These are phyloP conservation scores for Piper longum DNA, from an alignment of 164 flowering plant genomes.

Conservation along the genomic window DNA sequence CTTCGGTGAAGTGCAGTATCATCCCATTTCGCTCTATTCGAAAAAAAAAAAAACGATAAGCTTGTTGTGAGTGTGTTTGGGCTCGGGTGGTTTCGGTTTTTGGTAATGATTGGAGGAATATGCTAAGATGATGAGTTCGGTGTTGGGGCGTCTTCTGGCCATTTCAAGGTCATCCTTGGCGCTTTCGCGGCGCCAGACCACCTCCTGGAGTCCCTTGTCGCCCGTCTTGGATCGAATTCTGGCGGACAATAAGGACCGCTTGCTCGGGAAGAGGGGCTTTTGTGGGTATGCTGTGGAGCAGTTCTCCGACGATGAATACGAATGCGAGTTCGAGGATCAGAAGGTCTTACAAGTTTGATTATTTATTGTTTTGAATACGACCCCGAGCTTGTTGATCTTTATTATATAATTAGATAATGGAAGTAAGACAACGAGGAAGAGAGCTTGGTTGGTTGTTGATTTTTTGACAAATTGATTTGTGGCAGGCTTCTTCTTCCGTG, in stretches of 20 bases:
- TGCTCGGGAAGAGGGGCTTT: conserved; percentile 12
- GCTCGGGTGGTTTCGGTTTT: not conserved
- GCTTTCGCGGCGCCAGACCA: not conserved
- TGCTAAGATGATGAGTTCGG: conserved; percentile 22
- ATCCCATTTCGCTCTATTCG: too few relatives aligned
- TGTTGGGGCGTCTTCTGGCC: conserved; percentile 19
- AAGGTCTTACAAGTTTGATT: conserved; percentile 17
- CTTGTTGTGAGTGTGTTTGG: not conserved
- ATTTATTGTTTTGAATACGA: not conserved
- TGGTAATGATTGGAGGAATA: not conserved
- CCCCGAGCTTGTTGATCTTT: not conserved
- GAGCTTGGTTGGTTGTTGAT: not conserved
- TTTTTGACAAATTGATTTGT: not conserved
- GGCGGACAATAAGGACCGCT: conserved; percentile 1
- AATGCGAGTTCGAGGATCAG: conserved; percentile 62
- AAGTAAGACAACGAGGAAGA: too few relatives aligned
- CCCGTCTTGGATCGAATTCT: conserved; percentile 5
- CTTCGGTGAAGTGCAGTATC: too few relatives aligned
- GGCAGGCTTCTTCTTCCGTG: conserved; percentile 80
- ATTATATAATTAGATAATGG: too few relatives aligned
- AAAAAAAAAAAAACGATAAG: too few relatives aligned
- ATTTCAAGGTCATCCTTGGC: conserved; percentile 6
- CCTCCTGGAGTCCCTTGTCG: not conserved
- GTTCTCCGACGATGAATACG: conserved; percentile 94
- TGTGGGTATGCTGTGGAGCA: conserved; percentile 57